Evolutionary conservation across 2,329 filamentous ascomycete genomes (phyloP).

Genomic region (Ascochyta koolunga): DNA sequence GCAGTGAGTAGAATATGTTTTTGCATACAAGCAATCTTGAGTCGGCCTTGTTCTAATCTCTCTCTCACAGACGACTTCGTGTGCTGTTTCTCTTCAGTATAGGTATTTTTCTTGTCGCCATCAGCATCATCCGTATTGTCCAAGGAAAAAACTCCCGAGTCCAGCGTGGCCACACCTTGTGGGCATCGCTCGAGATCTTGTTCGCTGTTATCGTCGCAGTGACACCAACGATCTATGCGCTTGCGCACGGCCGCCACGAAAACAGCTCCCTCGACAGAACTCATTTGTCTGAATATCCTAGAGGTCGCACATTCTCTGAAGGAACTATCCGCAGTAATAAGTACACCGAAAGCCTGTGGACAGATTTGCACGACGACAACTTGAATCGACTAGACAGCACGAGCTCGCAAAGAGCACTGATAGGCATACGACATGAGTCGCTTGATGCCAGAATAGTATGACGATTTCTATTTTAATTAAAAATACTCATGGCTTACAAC

Average conservation of each 20-base stretch:
- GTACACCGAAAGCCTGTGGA: conserved; percentile 15
- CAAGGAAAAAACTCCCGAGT: conserved; percentile 17
- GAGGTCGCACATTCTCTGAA: conserved; percentile 10
- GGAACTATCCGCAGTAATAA: conserved; percentile 1
- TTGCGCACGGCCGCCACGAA: conserved; percentile 18
- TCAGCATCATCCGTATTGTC: conserved; percentile 24
- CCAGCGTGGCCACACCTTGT: conserved; percentile 23
- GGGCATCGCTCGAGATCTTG: conserved; percentile 24
- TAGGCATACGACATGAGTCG: conserved; percentile 13
- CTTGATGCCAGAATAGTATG: conserved; percentile 6
- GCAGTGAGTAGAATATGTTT: conserved; percentile 8
- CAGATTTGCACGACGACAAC: conserved; percentile 15
- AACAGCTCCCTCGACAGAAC: conserved; percentile 14
- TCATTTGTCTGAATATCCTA: conserved; percentile 12
- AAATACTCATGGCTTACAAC: background rate
- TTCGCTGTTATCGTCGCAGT: conserved; percentile 25
- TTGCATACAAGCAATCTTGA: background rate
- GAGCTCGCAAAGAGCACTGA: conserved; percentile 16
- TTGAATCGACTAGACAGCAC: conserved; percentile 11
- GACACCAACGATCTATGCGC: conserved; percentile 25
- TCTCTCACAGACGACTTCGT: conserved; percentile 14
- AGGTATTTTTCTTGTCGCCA: conserved; percentile 23
- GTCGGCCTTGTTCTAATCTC: background rate
- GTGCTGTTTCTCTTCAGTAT: conserved; percentile 27
- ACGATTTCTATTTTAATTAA: background rate